Evolutionary conservation across 2,329 filamentous ascomycete species (phyloP), one percentile per base, ranked within the genome.

Genomic region (Chlorencoelia australis): DNA sequence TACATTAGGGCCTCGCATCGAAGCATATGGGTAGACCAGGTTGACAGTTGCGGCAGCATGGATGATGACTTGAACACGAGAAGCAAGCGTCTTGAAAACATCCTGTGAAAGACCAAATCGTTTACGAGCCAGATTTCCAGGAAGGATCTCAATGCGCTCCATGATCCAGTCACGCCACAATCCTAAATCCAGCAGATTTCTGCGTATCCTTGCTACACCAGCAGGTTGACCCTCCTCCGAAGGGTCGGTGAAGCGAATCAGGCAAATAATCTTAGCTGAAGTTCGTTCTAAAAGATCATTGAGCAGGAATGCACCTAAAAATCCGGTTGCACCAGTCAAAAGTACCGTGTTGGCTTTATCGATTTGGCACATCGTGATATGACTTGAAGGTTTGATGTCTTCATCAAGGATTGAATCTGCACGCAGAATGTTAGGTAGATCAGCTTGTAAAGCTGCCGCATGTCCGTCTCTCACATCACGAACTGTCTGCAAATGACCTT

Each of bases 271-370:
- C 16, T 63, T 59, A 14, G 65, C 69, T 11, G 63, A 61, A 11
- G 67, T 65, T 16, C 78, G 66, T 33, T 72, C 69, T 2, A 94
- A 67, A 2, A 94, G 60, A 35, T 93, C 83, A 37, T 71, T 70
- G 20, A 93, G 64, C 6, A 94, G 66, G 52, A 87, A 93, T 0
- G 82, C 73, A 20, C 88, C 87, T 15, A 95, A 61, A 65, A 94
- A 95, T 2, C 87, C 88, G 3, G 87, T 95, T 2, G 82, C 84
- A 30, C 88, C 87, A 4, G 87, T 94, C 9, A 94, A 61, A 56
- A 95, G 80, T 6, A 91, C 68, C 0, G 79, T 85, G 25, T 62
- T 41, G 34, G 59, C 44, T 44, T 57, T 42, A n/a, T 52, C 45
- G 13, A 53, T 40, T 2, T 49, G 33, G 20, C 55, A 48, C 16